These are phyloP conservation scores for Thyridium curvatum DNA, from an alignment of 2,329 filamentous ascomycete genomes.

Conservation along the genomic window DNA sequence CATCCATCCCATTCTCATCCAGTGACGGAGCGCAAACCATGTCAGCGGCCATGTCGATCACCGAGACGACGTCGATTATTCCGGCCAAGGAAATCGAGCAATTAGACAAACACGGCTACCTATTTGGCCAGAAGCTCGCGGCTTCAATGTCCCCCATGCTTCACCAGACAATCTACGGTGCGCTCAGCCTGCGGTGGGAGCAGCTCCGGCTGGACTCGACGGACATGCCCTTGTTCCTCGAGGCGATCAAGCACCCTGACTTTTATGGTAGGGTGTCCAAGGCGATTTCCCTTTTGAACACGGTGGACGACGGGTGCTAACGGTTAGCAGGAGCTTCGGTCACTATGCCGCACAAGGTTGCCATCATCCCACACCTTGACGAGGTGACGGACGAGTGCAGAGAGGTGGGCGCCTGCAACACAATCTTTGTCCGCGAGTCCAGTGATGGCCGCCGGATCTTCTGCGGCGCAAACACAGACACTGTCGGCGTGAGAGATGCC, in stretches of 20 bases:
- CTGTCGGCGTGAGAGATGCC: constrained; percentile 68
- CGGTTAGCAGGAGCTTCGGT: constrained; percentile 53
- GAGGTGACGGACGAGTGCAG: constrained; percentile 66
- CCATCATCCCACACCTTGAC: constrained; percentile 68
- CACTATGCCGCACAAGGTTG: constrained; percentile 80
- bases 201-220: constrained; percentile 47
- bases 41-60: no score
- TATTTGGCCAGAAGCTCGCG: constrained; percentile 51
- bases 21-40: no score
- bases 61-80: no score
- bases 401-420: constrained; percentile 75
- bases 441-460: constrained; percentile 40
- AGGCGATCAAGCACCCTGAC: constrained; percentile 46
- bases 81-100: constrained; percentile 9
- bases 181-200: constrained; percentile 42
- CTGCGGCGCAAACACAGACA: constrained; percentile 77
- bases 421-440: constrained; percentile 56
- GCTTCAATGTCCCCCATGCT: constrained; percentile 50
- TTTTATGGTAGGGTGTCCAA: constrained; percentile 60
- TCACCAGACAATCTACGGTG: constrained; percentile 46
- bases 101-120: constrained; percentile 42
- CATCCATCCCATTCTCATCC: no score
- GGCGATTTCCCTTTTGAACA: no score
- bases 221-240: constrained; percentile 40
- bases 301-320: neutral